phyloP scores from a whole-genome alignment of 305 asterid genomes.

The Plantago lanceolata region DNA sequence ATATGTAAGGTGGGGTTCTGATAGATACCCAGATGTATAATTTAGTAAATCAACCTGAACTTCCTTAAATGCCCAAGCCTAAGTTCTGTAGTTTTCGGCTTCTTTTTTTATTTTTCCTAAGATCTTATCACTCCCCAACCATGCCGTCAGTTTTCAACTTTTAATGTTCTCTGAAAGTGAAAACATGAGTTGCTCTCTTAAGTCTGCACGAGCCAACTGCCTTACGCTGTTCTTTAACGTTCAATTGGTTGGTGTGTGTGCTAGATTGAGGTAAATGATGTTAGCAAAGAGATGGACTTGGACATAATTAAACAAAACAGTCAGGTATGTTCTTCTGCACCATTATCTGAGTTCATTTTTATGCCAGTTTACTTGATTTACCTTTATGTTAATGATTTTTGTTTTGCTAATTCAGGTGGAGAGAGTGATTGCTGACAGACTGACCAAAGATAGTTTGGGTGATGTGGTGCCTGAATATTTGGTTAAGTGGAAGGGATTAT shows the following conservation, averaged over 20 bases:
- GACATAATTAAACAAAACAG: constrained; percentile 93
- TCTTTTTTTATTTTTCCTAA: not conserved
- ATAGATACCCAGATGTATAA: not conserved
- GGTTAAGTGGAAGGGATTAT: constrained; percentile 98
- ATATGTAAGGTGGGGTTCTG: too few species aligned
- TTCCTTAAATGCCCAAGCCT: not conserved
- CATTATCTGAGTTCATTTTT: constrained; percentile 15
- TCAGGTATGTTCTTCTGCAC: constrained; percentile 47
- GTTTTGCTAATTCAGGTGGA: constrained; percentile 65
- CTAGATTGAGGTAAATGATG: constrained; percentile 98
- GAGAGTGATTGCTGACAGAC: constrained; percentile 86
- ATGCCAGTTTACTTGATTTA: constrained; percentile 12
- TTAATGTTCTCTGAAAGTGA: not conserved
- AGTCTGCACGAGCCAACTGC: not conserved
- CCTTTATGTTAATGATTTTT: constrained; percentile 21
- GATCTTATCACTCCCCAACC: not conserved
- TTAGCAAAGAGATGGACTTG: constrained; percentile 99
- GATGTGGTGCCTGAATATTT: constrained; percentile 90
- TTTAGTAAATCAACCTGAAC: not conserved
- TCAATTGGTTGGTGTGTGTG: constrained; percentile 22
- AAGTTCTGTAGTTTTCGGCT: not conserved
- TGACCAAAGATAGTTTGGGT: constrained; percentile 66
- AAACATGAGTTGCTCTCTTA: too few species aligned
- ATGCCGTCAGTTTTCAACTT: not conserved
- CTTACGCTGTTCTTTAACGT: not conserved